Base-by-base conservation (phyloP, 1,139 yeast species). In the Diutina scorzettiae region DNA sequence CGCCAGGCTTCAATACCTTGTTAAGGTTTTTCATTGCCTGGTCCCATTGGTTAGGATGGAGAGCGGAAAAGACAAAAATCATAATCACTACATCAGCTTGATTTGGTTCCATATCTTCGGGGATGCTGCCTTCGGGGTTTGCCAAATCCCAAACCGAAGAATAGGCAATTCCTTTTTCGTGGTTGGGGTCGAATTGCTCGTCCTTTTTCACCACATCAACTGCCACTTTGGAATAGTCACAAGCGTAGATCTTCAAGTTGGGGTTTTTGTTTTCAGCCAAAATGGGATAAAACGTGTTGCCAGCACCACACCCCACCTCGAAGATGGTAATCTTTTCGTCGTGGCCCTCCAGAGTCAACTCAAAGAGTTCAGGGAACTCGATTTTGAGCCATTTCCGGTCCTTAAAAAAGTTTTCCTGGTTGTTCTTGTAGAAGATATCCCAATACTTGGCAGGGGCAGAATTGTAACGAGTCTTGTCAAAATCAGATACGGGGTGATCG, bases 301-400 rank as follows among this genome's bases (percentile, higher is more conserved):
- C 99, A 2, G 96, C 98, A 44, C 98, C 99, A 63, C 98, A 91
- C 3, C 99, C 99, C 43, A 93, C 82, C 58, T 91, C 99, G 43
- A 91, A 70, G 29, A 91, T 81, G 2, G 81, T 78, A 24, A 72
- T 71, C 4, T 81, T 74, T n/a, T 86, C 81, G 12, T 80, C 71
- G 49, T 59, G 63, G 37, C 77, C 83, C 41, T 74, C 69, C 43
- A 74, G 71, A 1, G 95, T 84, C 3, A 87, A 82, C 47, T 78
- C 81, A 54, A 82, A 89, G 32, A 91, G 64, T 14, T 76, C 68
- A 1, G 98, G 99, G 50, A 91, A 91, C 62, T 91, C 99, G 41
- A 89, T 82, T 55, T 84, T 86, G 45, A 91, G 68, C 99, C 99
- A 91, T 56, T 86, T 87, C 50, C 99, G 72, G 60, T 91, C 96